phyloP scores from a whole-genome alignment of 768 basidiomycete species.

The Amanita fuliginea region DNA sequence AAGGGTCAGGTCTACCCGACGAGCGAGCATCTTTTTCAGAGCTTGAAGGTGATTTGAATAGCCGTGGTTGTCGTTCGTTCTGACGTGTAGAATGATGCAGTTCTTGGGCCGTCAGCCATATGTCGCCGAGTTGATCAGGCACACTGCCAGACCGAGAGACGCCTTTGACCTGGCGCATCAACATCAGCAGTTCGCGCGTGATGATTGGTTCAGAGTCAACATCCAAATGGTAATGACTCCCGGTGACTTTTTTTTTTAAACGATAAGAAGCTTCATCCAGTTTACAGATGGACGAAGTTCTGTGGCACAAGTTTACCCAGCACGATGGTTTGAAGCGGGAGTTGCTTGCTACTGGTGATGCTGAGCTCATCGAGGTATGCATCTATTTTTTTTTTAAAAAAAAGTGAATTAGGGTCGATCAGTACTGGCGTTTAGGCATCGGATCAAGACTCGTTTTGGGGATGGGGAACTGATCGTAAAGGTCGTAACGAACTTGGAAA shows the following conservation, averaged over 20 bases:
- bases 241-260: background rate
- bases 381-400: too few relatives aligned
- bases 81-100: conserved; percentile 13
- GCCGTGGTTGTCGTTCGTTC: background rate
- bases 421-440: conserved; percentile 22
- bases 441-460: conserved; percentile 40
- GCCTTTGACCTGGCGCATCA: conserved; percentile 33
- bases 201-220: conserved; percentile 39
- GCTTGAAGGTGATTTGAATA: conserved; percentile 25
- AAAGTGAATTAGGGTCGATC: background rate
- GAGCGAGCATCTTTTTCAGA: conserved; percentile 42
- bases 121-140: conserved; percentile 33
- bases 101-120: conserved; percentile 29
- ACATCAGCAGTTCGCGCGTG: conserved; percentile 23
- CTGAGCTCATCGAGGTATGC: conserved; percentile 36
- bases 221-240: conserved; percentile 25
- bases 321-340: conserved; percentile 28
- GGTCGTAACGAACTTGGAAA: conserved; percentile 44
- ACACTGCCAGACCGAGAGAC: conserved; percentile 23
- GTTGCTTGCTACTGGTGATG: conserved; percentile 34
- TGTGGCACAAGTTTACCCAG: conserved; percentile 44
- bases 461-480: conserved; percentile 28
- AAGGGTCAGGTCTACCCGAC: conserved; percentile 35
- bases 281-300: conserved; percentile 34
- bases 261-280: background rate